These are phyloP conservation scores for Candida lessepsii DNA, from an alignment of 805 yeast species.

Conservation along the genomic window DNA sequence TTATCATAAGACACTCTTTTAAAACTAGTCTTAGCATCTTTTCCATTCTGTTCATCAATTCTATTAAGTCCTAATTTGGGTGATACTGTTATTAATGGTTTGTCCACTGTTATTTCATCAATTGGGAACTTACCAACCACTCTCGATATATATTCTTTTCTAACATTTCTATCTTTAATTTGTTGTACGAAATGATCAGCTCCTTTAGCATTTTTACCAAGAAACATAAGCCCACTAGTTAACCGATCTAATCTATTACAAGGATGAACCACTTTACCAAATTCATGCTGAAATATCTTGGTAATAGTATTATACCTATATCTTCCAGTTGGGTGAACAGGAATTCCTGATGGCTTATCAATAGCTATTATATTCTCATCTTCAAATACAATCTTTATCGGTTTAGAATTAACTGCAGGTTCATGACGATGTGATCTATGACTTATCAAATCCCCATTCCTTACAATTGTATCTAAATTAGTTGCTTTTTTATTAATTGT, in stretches of 20 bases:
- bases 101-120: slow-evolving; percentile 52
- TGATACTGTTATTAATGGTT: slow-evolving; percentile 67
- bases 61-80: slow-evolving; percentile 72
- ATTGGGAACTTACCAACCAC: slow-evolving; percentile 84
- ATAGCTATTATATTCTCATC: slow-evolving; percentile 76
- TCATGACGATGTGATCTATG: slow-evolving; percentile 88
- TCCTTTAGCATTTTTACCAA: slow-evolving; percentile 78
- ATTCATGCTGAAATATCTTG: slow-evolving; percentile 70
- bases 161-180: slow-evolving; percentile 67
- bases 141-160: slow-evolving; percentile 81
- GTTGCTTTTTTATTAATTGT: slow-evolving; percentile 69
- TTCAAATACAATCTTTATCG: slow-evolving; percentile 66
- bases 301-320: slow-evolving; percentile 75
- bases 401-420: slow-evolving; percentile 68
- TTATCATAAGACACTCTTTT: slow-evolving; percentile 63
- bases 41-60: slow-evolving; percentile 49
- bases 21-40: slow-evolving; percentile 74
- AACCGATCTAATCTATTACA: slow-evolving; percentile 87
- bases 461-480: slow-evolving; percentile 57
- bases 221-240: slow-evolving; percentile 91
- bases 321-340: slow-evolving; percentile 94
- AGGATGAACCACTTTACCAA: slow-evolving; percentile 62
- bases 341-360: slow-evolving; percentile 92
- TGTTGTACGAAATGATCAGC: slow-evolving; percentile 76
- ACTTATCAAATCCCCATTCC: slow-evolving; percentile 79